Percentiles rank a stretch among this genome's conserved stretches.
These are phyloP conservation scores for Nidula niveotomentosa DNA, from an alignment of 1,284 basidiomycete genomes.

Conservation along the genomic window DNA sequence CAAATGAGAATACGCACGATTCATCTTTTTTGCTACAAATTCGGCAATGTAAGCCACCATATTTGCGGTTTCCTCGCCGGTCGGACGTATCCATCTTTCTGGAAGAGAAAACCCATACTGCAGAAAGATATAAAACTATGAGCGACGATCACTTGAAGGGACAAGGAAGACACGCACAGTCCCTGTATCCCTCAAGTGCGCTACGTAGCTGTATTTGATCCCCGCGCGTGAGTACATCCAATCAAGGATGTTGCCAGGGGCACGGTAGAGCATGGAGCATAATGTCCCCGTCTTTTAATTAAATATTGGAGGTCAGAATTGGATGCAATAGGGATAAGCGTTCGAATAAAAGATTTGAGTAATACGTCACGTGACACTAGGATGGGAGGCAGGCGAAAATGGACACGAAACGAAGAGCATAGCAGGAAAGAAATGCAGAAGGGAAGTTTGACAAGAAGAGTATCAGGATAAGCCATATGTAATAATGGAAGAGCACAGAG, in stretches of 20 bases:
- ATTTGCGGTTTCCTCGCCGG: slow-evolving; percentile 72
- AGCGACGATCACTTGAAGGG: slow-evolving; percentile 1
- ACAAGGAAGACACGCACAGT: slow-evolving; percentile 49
- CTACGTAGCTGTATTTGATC: slow-evolving; percentile 77
- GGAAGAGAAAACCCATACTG: slow-evolving; percentile 84
- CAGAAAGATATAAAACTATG: slow-evolving; percentile 2
- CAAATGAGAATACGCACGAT: slow-evolving; percentile 8
- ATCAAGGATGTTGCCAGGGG: slow-evolving; percentile 75
- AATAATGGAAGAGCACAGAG: too few species aligned
- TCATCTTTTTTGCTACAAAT: slow-evolving; percentile 51
- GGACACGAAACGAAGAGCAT: too few species aligned
- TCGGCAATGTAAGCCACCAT: slow-evolving; percentile 67
- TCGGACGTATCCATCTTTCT: slow-evolving; percentile 69
- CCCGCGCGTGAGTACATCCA: slow-evolving; percentile 69
- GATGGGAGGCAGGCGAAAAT: not conserved
- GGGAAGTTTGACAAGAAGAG: too few species aligned
- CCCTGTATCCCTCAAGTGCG: slow-evolving; percentile 81
- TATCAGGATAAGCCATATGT: too few species aligned
- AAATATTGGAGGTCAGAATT: not conserved
- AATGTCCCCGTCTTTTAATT: slow-evolving; percentile 51
- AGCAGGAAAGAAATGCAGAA: too few species aligned
- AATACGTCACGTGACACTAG: too few species aligned
- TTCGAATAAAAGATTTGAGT: not conserved
- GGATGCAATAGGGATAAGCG: not conserved
- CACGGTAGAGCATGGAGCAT: slow-evolving; percentile 67